phyloP scores from a whole-genome alignment of 441 rosid species.

The Jatropha podagrica region DNA sequence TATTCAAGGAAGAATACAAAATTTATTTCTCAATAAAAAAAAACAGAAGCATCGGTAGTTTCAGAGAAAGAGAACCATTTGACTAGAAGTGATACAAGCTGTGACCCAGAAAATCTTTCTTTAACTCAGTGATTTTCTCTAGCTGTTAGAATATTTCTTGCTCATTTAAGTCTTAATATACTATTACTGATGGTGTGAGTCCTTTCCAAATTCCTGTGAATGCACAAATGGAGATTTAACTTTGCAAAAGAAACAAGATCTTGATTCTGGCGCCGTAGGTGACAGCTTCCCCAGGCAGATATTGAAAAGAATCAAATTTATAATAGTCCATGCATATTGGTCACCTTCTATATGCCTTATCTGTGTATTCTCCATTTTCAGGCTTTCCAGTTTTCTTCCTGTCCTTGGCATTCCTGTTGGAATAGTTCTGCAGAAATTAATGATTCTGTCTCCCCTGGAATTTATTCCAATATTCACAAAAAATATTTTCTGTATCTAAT shows the following conservation, averaged over 20 bases:
- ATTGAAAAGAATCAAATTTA: neutral
- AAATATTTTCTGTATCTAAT: neutral
- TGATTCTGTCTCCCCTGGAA: neutral
- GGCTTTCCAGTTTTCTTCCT: neutral
- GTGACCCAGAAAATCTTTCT: neutral
- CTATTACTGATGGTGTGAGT: neutral
- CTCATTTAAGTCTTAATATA: neutral
- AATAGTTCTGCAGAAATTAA: neutral
- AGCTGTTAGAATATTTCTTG: neutral
- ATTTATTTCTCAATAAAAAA: neutral
- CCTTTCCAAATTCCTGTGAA: neutral
- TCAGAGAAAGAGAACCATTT: neutral
- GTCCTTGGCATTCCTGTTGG: neutral
- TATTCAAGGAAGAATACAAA: slow-evolving; percentile 18
- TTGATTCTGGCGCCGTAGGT: neutral
- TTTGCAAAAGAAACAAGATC: neutral
- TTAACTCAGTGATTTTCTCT: neutral
- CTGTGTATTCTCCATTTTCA: neutral
- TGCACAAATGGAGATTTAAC: neutral
- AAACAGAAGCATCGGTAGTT: neutral
- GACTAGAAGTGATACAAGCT: slow-evolving; percentile 7
- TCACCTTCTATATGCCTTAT: neutral
- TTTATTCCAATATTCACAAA: slow-evolving; percentile 13
- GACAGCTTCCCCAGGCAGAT: neutral
- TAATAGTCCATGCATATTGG: neutral